Conservation (phyloP, 2,329 filamentous ascomycete genomes). For the Ustulina deusta region DNA sequence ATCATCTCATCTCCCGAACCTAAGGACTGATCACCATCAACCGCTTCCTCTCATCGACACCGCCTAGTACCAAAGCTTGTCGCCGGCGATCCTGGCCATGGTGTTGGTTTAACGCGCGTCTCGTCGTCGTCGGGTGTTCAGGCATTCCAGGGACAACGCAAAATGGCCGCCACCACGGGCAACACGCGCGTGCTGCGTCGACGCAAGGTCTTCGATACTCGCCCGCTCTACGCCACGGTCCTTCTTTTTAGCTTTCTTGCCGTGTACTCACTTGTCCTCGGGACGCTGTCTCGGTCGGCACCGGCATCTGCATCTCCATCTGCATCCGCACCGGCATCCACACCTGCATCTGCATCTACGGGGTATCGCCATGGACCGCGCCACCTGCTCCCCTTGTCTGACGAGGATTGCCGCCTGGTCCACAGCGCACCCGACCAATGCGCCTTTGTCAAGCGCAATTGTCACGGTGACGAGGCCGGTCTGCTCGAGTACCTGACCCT, state of each 20-base stretch:
- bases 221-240: constrained; percentile 63
- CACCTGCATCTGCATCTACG: constrained; percentile 7
- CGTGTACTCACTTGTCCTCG: constrained; percentile 57
- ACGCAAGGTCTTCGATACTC: constrained; percentile 56
- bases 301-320: constrained; percentile 12
- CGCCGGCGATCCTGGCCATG: constrained; percentile 5
- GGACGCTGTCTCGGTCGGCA: constrained; percentile 20
- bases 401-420: constrained; percentile 79
- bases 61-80: neutral
- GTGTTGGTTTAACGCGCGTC: constrained; percentile 14
- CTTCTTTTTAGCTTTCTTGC: constrained; percentile 61
- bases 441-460: constrained; percentile 84
- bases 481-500: constrained; percentile 88
- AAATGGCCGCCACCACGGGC: constrained; percentile 22
- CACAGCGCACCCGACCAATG: constrained; percentile 84
- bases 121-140: constrained; percentile 7
- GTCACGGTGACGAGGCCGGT: constrained; percentile 88
- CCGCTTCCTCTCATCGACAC: neutral
- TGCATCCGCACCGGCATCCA: constrained; percentile 7
- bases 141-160: constrained; percentile 8
- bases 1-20: neutral
- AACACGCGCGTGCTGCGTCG: constrained; percentile 25
- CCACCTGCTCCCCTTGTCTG: constrained; percentile 42
- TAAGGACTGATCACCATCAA: neutral
- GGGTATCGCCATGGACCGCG: constrained; percentile 38